These are phyloP conservation scores for Pyrus bretschneideri DNA, from an alignment of 306 rosid species.

Conservation along the genomic window DNA sequence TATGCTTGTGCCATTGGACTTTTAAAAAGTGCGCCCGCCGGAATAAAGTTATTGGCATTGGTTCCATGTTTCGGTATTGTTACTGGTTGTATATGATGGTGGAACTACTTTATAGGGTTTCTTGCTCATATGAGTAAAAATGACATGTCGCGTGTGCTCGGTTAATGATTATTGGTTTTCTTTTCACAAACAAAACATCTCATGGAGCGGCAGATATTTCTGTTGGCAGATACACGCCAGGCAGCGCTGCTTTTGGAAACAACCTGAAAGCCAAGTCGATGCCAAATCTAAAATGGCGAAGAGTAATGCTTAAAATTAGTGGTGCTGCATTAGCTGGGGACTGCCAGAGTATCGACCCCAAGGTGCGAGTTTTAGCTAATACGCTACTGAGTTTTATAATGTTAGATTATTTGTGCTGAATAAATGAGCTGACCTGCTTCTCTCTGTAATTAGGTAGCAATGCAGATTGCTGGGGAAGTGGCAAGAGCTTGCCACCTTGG, in stretches of 20 bases:
- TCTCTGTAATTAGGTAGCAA: conserved; percentile 37
- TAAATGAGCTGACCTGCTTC: conserved; percentile 24
- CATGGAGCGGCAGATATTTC: background rate
- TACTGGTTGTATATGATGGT: background rate
- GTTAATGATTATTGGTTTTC: background rate
- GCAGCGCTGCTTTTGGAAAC: conserved; percentile 18
- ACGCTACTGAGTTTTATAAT: background rate
- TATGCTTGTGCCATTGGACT: background rate
- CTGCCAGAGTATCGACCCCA: conserved; percentile 39
- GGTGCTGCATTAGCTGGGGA: conserved; percentile 44
- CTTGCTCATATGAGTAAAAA: background rate
- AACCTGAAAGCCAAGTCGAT: conserved; percentile 20
- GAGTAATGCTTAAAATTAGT: conserved; percentile 41
- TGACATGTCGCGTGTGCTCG: background rate
- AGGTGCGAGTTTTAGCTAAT: conserved; percentile 24
- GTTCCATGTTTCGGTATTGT: background rate
- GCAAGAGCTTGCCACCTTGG: conserved; percentile 35
- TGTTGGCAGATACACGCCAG: conserved; percentile 22
- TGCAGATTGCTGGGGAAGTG: conserved; percentile 47
- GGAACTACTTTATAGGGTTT: background rate
- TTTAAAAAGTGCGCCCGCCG: background rate
- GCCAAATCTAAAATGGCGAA: conserved; percentile 32
- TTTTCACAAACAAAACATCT: background rate
- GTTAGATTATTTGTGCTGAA: background rate
- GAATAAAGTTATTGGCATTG: background rate